Evolutionary conservation across 352 stramenopile species (phyloP).

Genomic region (Pelagophyceae sp.): DNA sequence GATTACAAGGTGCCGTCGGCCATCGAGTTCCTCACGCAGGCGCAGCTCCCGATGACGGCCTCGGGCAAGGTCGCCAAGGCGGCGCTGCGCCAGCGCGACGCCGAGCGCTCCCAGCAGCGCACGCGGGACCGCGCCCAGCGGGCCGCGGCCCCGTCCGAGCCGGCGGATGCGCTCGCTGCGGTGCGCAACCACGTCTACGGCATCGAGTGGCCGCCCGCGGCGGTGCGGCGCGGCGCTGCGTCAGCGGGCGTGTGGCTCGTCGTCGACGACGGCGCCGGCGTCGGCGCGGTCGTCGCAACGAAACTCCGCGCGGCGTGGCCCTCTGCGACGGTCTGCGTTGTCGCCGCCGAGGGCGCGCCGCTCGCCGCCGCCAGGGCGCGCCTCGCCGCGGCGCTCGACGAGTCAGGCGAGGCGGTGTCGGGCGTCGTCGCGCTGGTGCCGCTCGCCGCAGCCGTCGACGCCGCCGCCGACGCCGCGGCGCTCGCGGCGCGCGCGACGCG

Average conservation of each 20-base stretch:
- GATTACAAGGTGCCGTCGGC: conserved; percentile 11
- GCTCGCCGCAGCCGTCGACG: background rate
- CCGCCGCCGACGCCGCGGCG: background rate
- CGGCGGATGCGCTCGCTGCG: background rate
- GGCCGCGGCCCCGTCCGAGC: background rate
- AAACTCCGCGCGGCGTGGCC: background rate
- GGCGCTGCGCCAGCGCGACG: background rate
- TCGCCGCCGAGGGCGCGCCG: background rate
- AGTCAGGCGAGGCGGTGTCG: background rate
- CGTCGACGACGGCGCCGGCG: background rate
- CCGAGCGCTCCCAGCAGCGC: background rate
- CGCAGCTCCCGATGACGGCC: background rate
- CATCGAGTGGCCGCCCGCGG: background rate
- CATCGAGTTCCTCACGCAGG: background rate
- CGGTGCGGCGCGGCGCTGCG: background rate
- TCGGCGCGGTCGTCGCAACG: background rate
- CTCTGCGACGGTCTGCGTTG: background rate
- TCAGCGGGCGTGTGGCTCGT: background rate
- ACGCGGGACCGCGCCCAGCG: background rate
- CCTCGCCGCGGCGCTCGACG: background rate
- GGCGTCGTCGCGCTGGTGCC: background rate
- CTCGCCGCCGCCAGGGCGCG: background rate
- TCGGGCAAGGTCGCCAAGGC: conserved; percentile 21
- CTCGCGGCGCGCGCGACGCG: background rate
- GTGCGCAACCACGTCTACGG: conserved; percentile 2